Conservation (phyloP, 1,284 basidiomycete genomes). For the Leccinum variabile region DNA sequence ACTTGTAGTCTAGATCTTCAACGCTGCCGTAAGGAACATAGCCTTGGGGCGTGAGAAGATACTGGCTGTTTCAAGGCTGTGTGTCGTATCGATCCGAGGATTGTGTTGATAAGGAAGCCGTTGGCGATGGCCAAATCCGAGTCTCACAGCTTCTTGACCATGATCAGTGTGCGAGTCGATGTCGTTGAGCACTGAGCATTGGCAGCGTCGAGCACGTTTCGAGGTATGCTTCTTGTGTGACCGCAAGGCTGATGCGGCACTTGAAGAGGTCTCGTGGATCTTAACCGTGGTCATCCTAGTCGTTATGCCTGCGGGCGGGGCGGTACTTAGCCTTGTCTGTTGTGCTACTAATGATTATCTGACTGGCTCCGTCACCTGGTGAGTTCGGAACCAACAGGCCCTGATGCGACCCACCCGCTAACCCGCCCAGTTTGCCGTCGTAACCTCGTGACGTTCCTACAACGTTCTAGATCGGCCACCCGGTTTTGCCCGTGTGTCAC, state of each 20-base stretch:
- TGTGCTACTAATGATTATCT: background rate
- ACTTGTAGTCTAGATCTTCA: no score
- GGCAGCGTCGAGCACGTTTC: conserved; percentile 9
- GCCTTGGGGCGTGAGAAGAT: conserved; percentile 10
- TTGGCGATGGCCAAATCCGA: background rate
- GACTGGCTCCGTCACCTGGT: background rate
- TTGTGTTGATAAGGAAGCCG: conserved; percentile 24
- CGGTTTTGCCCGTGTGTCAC: conserved; percentile 27
- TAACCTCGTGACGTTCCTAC: conserved; percentile 10
- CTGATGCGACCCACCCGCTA: background rate
- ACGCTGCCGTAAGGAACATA: background rate
- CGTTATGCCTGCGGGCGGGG: background rate
- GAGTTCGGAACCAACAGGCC: background rate
- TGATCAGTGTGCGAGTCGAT: conserved; percentile 18
- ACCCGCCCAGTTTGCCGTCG: conserved; percentile 14
- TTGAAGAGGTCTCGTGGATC: background rate
- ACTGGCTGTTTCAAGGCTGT: background rate
- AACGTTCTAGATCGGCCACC: conserved; percentile 2
- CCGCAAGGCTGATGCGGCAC: conserved; percentile 1
- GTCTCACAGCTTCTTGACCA: conserved; percentile 17
- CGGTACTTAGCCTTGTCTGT: background rate
- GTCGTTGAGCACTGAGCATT: conserved; percentile 9
- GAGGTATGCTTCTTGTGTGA: conserved; percentile 14
- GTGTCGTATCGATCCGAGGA: conserved; percentile 33
- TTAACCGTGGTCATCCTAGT: background rate